These are phyloP conservation scores for Tilletia indica DNA, from an alignment of 1,284 basidiomycete species.

Conservation along the genomic window DNA sequence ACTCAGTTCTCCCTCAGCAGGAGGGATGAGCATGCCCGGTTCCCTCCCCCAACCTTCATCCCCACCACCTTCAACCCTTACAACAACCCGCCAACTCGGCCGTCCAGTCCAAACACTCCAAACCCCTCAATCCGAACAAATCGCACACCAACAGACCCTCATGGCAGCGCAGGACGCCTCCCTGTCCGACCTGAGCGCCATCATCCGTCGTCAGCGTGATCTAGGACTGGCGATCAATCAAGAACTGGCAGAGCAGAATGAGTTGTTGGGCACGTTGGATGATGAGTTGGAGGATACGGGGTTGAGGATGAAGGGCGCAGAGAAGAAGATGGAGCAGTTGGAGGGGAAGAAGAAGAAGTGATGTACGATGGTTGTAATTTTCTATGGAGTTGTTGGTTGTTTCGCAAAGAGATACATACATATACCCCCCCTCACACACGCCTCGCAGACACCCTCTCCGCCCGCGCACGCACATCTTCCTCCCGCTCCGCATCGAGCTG, in stretches of 20 bases:
- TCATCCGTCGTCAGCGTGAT: slow-evolving; percentile 79
- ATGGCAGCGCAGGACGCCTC: slow-evolving; percentile 82
- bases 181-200: slow-evolving; percentile 72
- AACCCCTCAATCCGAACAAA: background rate
- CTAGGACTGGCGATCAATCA: slow-evolving; percentile 81
- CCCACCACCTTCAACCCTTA: background rate
- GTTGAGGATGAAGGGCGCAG: slow-evolving; percentile 72
- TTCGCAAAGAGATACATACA: background rate
- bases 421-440: background rate
- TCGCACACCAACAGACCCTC: slow-evolving; percentile 75
- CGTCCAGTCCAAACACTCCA: slow-evolving; percentile 60
- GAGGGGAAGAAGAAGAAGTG: slow-evolving; percentile 27
- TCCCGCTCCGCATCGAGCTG: slow-evolving; percentile 13
- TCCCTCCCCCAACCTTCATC: slow-evolving; percentile 3
- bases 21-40: background rate
- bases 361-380: too few species aligned
- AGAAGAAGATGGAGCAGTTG: slow-evolving; percentile 68
- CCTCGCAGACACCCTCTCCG: background rate
- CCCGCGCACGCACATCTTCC: slow-evolving; percentile 6
- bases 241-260: slow-evolving; percentile 81
- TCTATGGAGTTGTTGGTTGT: background rate
- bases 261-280: slow-evolving; percentile 76
- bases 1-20: slow-evolving; percentile 9
- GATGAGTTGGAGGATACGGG: slow-evolving; percentile 72
- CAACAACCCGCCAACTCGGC: slow-evolving; percentile 77